These are phyloP conservation scores for Helicosporidium sp. DNA, from an alignment of 139 green algal species.

Conservation along the genomic window DNA sequence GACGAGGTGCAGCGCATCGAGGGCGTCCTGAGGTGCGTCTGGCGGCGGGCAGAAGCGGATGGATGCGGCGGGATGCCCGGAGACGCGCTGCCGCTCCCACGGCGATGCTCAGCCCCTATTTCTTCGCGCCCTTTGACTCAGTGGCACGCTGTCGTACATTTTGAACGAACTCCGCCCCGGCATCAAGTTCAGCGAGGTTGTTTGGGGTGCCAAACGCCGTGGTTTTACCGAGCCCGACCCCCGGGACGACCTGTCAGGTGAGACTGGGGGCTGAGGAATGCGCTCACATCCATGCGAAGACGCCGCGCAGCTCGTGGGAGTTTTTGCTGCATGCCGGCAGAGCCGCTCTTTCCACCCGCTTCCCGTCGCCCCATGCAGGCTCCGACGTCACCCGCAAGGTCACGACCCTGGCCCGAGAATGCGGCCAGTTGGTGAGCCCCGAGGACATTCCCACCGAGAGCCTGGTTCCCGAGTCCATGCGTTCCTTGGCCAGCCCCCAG, in stretches of 20 bases:
- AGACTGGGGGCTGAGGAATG: no score
- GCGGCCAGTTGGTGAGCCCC: conserved; percentile 48
- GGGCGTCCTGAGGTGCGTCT: conserved; percentile 23
- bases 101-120: neutral
- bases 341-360: no score
- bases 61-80: neutral
- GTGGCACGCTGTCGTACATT: conserved; percentile 62
- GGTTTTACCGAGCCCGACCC: conserved; percentile 67
- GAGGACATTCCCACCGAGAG: conserved; percentile 48
- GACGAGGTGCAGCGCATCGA: conserved; percentile 41
- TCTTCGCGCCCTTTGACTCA: neutral
- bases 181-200: conserved; percentile 35
- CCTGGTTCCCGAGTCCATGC: conserved; percentile 53
- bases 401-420: conserved; percentile 74
- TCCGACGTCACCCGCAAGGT: conserved; percentile 61
- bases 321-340: no score
- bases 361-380: conserved; percentile 3
- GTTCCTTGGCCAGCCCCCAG: conserved; percentile 8
- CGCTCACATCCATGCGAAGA: no score
- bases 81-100: neutral
- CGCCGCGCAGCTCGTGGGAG: no score
- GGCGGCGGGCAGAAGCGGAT: neutral
- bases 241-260: conserved; percentile 47
- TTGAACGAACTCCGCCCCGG: conserved; percentile 49
- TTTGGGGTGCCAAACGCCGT: conserved; percentile 28